Percentiles rank a stretch among this genome's conserved stretches.
phyloP scores from a whole-genome alignment of 2,329 filamentous ascomycete species.

The Endoconidiophora laricicola region DNA sequence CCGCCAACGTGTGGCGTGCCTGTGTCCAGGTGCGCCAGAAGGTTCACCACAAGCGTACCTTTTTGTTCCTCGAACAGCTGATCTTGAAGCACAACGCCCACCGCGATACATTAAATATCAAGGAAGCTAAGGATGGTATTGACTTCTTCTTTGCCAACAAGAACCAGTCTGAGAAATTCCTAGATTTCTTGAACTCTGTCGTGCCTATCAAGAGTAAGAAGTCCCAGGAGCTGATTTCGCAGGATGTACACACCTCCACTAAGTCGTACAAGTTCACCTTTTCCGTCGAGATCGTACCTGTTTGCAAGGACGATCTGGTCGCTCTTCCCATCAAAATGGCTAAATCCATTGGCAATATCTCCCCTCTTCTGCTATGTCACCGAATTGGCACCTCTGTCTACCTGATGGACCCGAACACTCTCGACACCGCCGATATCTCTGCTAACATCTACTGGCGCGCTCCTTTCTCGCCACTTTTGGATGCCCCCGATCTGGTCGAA shows the following conservation, averaged over 20 bases:
- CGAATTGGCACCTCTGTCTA: constrained; percentile 80
- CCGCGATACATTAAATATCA: constrained; percentile 92
- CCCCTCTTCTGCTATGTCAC: constrained; percentile 71
- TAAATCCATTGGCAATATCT: constrained; percentile 74
- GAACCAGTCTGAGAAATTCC: constrained; percentile 83
- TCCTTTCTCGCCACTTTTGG: constrained; percentile 70
- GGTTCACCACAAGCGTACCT: constrained; percentile 78
- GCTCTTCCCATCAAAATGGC: constrained; percentile 80
- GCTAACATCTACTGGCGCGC: constrained; percentile 76
- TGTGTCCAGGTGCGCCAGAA: constrained; percentile 92
- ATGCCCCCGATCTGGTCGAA: constrained; percentile 71
- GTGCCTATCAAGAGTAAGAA: constrained; percentile 65
- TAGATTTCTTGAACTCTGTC: constrained; percentile 76
- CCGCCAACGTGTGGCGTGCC: constrained; percentile 87
- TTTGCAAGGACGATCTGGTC: constrained; percentile 96
- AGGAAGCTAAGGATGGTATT: constrained; percentile 85
- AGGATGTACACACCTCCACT: constrained; percentile 77
- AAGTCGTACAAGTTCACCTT: constrained; percentile 93
- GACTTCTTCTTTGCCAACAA: constrained; percentile 87
- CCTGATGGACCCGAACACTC: constrained; percentile 74
- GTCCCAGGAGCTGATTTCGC: constrained; percentile 69
- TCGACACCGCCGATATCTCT: constrained; percentile 77
- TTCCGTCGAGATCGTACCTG: constrained; percentile 75
- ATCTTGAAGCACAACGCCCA: constrained; percentile 90
- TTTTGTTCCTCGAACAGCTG: constrained; percentile 66